These are phyloP conservation scores for Ascosphaera pollenicola DNA, from an alignment of 2,329 filamentous ascomycete species.

Conservation along the genomic window DNA sequence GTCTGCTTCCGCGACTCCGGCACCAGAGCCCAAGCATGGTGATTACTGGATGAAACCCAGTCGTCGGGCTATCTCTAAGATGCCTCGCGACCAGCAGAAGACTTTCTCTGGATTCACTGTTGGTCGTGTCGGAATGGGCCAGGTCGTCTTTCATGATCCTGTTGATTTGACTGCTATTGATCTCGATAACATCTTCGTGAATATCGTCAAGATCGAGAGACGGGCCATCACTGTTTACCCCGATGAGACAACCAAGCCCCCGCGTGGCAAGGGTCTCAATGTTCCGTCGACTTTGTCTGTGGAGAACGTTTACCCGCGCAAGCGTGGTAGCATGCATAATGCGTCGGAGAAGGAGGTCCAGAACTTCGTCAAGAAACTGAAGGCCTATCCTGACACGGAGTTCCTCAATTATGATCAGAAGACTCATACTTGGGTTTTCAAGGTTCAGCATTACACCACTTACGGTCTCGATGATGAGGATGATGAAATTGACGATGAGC, in stretches of 20 bases:
- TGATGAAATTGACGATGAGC: constrained; percentile 38
- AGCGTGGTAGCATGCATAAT: constrained; percentile 38
- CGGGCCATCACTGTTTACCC: constrained; percentile 78
- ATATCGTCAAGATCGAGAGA: constrained; percentile 52
- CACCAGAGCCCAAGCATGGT: constrained; percentile 36
- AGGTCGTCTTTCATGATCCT: constrained; percentile 56
- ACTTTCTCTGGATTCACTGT: constrained; percentile 56
- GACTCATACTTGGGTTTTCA: constrained; percentile 76
- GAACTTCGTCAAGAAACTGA: constrained; percentile 34
- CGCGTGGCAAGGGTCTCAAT: constrained; percentile 71
- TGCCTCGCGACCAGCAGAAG: constrained; percentile 61
- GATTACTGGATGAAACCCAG: constrained; percentile 73
- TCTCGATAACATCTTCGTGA: constrained; percentile 56
- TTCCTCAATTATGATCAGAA: constrained; percentile 62
- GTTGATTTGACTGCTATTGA: constrained; percentile 67
- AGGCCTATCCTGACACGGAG: constrained; percentile 54
- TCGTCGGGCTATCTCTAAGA: constrained; percentile 49
- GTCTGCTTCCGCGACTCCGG: background rate
- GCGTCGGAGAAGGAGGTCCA: constrained; percentile 63
- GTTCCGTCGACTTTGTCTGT: constrained; percentile 74
- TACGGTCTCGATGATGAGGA: constrained; percentile 76
- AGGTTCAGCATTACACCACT: constrained; percentile 89
- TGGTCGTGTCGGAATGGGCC: constrained; percentile 60
- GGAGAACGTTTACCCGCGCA: constrained; percentile 80
- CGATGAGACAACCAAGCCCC: constrained; percentile 53